Base-by-base conservation (phyloP, 768 basidiomycete species). In the Termitomyces titanicus region DNA sequence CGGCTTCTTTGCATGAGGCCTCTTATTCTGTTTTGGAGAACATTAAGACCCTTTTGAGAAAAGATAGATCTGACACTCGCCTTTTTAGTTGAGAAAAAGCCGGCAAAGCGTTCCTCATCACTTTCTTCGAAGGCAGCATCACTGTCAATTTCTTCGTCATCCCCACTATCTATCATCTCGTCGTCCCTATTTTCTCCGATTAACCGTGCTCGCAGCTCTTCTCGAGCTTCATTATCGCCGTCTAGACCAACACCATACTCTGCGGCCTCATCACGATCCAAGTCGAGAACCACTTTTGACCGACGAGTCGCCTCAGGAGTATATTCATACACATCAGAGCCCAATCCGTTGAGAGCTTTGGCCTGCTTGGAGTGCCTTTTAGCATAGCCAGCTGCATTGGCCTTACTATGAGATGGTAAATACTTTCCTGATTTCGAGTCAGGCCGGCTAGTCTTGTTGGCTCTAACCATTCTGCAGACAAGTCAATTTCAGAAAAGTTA, bases 141-240 rank as follows among this genome's bases (percentile, higher is more conserved):
- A 58, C 85, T 88, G 56, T 92, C 89, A 43, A 94, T 81, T 57
- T 94, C 91, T 64, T 94, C 91, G 64, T 94, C 92, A 59, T 94
- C 89, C 1, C 72, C 83, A 57, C 80, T 83, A 33, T 77, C 84
- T 60, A 91, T 77, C 58, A 64, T 69, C 54, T 82, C 77, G 43
- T 76, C 74, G 31, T 83, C 84, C 12, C 69, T 77, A 34, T 76
- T 68, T 57, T 82, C 80, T 6, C 78, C 81, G 47, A 83, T 72
- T 45, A 89, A 64, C 59, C 80, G 73, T 17, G 83, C 74, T 29
- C 64, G 63, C 39, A 75, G 51, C 50, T 70, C 71, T 51, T 74
- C 67, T 58, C 64, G 72, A 11, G 78, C 74, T 40, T 74, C 74
- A 38, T 73, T 64, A 29, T 74, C 74, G 9, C 74, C 75, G 52